A percentile compares a stretch with the other conserved stretches of the same genome.
Evolutionary conservation across 2,329 filamentous ascomycete genomes (phyloP).

Genomic region (Nothopassalora personata): DNA sequence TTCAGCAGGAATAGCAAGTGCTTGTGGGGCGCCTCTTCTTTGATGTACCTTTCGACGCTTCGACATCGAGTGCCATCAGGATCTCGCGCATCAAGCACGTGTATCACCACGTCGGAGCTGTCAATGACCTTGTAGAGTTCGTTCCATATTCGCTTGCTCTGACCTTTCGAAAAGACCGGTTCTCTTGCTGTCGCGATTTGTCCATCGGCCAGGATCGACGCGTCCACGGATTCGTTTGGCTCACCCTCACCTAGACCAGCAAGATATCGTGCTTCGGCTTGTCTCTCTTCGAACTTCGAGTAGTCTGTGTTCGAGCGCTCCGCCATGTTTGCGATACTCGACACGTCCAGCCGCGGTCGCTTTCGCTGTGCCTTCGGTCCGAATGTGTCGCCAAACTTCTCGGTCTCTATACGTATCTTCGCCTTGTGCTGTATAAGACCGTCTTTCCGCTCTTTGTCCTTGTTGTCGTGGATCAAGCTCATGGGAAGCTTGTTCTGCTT

Average conservation of each 20-base stretch:
- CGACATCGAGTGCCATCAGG: slow-evolving; percentile 84
- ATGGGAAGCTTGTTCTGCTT: slow-evolving; percentile 97
- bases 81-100: slow-evolving; percentile 84
- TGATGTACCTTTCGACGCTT: slow-evolving; percentile 88
- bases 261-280: slow-evolving; percentile 72
- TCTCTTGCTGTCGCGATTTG: slow-evolving; percentile 44
- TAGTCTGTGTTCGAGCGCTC: slow-evolving; percentile 75
- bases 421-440: slow-evolving; percentile 88
- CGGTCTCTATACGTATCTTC: slow-evolving; percentile 85
- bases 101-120: slow-evolving; percentile 92
- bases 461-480: slow-evolving; percentile 79
- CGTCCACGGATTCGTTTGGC: slow-evolving; percentile 16
- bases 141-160: slow-evolving; percentile 95
- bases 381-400: slow-evolving; percentile 83
- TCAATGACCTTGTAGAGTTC: slow-evolving; percentile 90
- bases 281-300: slow-evolving; percentile 71
- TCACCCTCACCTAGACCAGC: slow-evolving; percentile 51
- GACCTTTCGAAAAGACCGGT: slow-evolving; percentile 88
- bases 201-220: slow-evolving; percentile 27
- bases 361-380: slow-evolving; percentile 92
- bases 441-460: slow-evolving; percentile 58
- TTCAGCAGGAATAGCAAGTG: slow-evolving; percentile 86
- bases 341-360: slow-evolving; percentile 79
- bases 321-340: slow-evolving; percentile 74
- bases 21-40: slow-evolving; percentile 91